Conservation (phyloP, 176 grass and related monocot species). For the sorghum (Sorghum bicolor) region Sorghum_bicolor_NCBIv3 NC_012876.2:3451501-3452000, state of each 20-base stretch:
- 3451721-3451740: not conserved
- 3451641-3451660: not conserved
- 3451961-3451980: not conserved
- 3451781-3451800: not conserved
- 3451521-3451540: too few relatives aligned
- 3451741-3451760: not conserved
- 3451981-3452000: constrained; percentile 40
- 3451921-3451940: constrained; percentile 15
- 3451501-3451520: too few relatives aligned
- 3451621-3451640: not conserved
- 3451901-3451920: constrained; percentile 18
- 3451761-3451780: not conserved
- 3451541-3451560: too few relatives aligned
- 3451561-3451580: too few relatives aligned
- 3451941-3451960: not conserved
- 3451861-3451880: not conserved
- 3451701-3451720: constrained; percentile 33
- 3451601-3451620: too few relatives aligned
- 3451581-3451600: too few relatives aligned
- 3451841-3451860: not conserved
- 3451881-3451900: constrained; percentile 53
- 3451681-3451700: not conserved
- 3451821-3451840: constrained; percentile 18
- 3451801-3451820: not conserved
- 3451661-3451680: too few relatives aligned